Percentiles rank a stretch among this genome's conserved stretches.
Evolutionary conservation across 345 rosid genomes (phyloP).

Genomic region (Ceriops zippeliana): DNA sequence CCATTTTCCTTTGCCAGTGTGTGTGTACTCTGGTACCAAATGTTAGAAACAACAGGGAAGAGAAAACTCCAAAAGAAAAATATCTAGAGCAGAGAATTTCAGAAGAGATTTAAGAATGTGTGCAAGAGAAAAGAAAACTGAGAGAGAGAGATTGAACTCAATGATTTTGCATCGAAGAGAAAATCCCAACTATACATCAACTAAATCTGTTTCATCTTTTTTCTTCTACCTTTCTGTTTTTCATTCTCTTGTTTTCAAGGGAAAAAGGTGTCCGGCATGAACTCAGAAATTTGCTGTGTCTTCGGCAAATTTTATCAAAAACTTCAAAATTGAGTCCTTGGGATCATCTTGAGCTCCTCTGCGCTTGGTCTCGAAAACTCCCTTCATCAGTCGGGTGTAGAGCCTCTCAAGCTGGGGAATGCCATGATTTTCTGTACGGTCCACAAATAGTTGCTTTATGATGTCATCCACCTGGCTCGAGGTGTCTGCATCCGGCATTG

Average conservation of each 20-base stretch:
- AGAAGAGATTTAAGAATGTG: too few species aligned
- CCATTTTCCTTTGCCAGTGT: too few species aligned
- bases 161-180: constrained; percentile 34
- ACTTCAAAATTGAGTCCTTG: constrained; percentile 77
- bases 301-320: constrained; percentile 69
- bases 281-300: constrained; percentile 62
- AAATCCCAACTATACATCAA: constrained; percentile 62
- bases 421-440: constrained; percentile 51
- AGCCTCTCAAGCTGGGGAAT: constrained; percentile 90
- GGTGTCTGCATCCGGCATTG: constrained; percentile 42
- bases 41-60: too few species aligned
- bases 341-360: constrained; percentile 42
- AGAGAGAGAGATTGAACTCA: constrained; percentile 19
- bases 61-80: too few species aligned
- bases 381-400: constrained; percentile 71
- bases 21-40: too few species aligned
- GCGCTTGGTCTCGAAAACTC: constrained; percentile 52
- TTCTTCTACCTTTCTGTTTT: not conserved
- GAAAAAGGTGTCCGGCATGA: constrained; percentile 16
- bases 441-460: constrained; percentile 43
- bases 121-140: not conserved
- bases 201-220: constrained; percentile 13
- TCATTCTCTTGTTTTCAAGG: not conserved
- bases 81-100: too few species aligned
- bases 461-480: constrained; percentile 37